A percentile compares a stretch with the other conserved stretches of the same genome.
phyloP scores from a whole-genome alignment of 805 yeast genomes.

The Debaryomyces castellii region DNA sequence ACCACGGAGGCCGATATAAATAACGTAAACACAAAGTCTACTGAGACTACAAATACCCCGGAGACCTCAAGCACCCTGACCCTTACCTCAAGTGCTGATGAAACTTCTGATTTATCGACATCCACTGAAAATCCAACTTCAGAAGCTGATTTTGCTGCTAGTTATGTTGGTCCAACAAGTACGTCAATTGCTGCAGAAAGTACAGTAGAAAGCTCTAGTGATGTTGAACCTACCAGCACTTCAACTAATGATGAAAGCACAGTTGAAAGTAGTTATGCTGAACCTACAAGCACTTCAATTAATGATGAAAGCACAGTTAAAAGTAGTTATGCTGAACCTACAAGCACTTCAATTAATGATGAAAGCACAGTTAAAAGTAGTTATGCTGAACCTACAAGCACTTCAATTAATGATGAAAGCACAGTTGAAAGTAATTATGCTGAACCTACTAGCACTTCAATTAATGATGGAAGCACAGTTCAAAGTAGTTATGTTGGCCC shows the following conservation, averaged over 20 bases:
- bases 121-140: too few species aligned
- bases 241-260: too few species aligned
- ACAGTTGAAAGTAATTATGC: background rate
- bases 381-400: background rate
- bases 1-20: too few species aligned
- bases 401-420: conserved; percentile 2
- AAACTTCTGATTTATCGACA: background rate
- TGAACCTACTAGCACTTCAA: conserved; percentile 1
- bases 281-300: background rate
- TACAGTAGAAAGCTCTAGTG: background rate
- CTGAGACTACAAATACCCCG: background rate
- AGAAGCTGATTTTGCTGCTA: too few species aligned
- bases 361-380: too few species aligned
- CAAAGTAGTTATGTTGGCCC: background rate
- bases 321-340: too few species aligned
- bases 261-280: too few species aligned
- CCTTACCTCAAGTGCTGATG: background rate
- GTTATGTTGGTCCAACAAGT: too few species aligned
- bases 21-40: background rate
- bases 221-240: background rate
- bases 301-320: too few species aligned
- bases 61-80: background rate
- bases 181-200: conserved; percentile 3
- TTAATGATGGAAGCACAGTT: conserved; percentile 1
- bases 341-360: too few species aligned